Conservation (phyloP, 2,329 filamentous ascomycete genomes). For the Epichloe typhina region DNA sequence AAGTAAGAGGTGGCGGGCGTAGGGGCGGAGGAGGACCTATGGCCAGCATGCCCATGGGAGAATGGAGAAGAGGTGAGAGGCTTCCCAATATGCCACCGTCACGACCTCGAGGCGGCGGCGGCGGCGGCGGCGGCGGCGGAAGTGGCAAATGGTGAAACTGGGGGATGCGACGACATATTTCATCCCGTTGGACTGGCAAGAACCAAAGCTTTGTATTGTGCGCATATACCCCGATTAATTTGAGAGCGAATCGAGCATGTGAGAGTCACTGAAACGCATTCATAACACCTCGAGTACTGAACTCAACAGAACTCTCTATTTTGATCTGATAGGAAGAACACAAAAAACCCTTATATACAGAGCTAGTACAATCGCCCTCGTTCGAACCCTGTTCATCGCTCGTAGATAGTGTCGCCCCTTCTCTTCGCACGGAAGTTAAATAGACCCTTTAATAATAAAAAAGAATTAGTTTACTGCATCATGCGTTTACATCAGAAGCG, state of each 20-base stretch:
- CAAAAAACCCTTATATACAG: slow-evolving; percentile 28
- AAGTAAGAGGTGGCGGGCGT: slow-evolving; percentile 24
- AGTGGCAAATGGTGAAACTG: slow-evolving; percentile 15
- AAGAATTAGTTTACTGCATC: slow-evolving; percentile 10
- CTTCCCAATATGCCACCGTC: slow-evolving; percentile 37
- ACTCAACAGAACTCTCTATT: slow-evolving; percentile 13
- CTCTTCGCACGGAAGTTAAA: slow-evolving; percentile 78
- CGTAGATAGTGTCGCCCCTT: slow-evolving; percentile 68
- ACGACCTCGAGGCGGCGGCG: slow-evolving; percentile 13
- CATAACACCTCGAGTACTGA: not conserved
- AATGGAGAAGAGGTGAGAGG: slow-evolving; percentile 54
- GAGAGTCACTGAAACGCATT: not conserved
- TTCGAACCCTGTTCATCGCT: slow-evolving; percentile 44
- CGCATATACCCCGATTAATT: slow-evolving; percentile 15
- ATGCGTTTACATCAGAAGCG: not conserved
- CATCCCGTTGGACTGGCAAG: not conserved
- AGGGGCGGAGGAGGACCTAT: slow-evolving; percentile 26
- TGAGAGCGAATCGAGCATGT: not conserved
- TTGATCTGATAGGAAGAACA: slow-evolving; percentile 6
- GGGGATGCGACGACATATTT: not conserved
- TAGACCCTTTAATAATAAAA: slow-evolving; percentile 51
- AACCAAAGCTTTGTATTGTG: not conserved
- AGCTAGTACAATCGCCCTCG: slow-evolving; percentile 7
- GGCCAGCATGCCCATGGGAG: slow-evolving; percentile 34
- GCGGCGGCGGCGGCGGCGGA: slow-evolving; percentile 9